Evolutionary conservation across 176 grass and related monocot species (phyloP).

Genomic region (Canna indica): DNA sequence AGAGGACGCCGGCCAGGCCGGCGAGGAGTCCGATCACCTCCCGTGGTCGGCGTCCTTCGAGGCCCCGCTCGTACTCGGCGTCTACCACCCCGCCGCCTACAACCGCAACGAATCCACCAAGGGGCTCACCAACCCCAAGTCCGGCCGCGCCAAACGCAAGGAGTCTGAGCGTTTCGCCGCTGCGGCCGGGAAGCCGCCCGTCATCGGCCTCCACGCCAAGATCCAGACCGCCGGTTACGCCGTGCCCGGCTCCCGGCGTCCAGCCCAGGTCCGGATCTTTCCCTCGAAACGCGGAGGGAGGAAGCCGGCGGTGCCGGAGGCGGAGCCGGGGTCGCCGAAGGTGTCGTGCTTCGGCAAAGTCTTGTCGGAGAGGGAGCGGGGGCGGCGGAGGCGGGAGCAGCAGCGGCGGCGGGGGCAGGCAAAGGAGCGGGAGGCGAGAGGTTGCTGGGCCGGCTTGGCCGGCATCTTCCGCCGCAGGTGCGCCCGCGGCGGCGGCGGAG

Average conservation of each 20-base stretch:
- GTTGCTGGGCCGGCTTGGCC: conserved; percentile 40
- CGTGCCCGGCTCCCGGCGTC: conserved; percentile 10
- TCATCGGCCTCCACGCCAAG: conserved; percentile 45
- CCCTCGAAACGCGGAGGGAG: conserved; percentile 37
- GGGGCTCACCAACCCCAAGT: conserved; percentile 85
- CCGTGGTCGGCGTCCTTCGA: conserved; percentile 26
- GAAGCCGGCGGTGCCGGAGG: conserved; percentile 35
- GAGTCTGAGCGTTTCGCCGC: conserved; percentile 51
- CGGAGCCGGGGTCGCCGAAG: conserved; percentile 60
- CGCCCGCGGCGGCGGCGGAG: neutral
- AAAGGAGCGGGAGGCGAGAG: neutral
- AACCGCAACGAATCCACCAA: conserved; percentile 65
- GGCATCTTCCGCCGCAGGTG: conserved; percentile 20
- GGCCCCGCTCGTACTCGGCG: conserved; percentile 31
- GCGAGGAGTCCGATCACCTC: too few relatives aligned
- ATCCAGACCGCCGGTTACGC: conserved; percentile 26
- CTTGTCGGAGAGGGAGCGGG: conserved; percentile 32
- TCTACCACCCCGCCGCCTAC: conserved; percentile 22
- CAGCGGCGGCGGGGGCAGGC: conserved; percentile 6
- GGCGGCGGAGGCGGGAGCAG: neutral
- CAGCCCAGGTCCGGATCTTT: conserved; percentile 34
- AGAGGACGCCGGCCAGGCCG: neutral
- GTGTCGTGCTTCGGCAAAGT: conserved; percentile 88
- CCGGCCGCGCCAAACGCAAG: neutral
- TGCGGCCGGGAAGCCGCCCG: conserved; percentile 31